Percentiles rank a stretch among this genome's conserved stretches.
phyloP scores from a whole-genome alignment of 345 rosid genomes.

The Populus nigra region DNA sequence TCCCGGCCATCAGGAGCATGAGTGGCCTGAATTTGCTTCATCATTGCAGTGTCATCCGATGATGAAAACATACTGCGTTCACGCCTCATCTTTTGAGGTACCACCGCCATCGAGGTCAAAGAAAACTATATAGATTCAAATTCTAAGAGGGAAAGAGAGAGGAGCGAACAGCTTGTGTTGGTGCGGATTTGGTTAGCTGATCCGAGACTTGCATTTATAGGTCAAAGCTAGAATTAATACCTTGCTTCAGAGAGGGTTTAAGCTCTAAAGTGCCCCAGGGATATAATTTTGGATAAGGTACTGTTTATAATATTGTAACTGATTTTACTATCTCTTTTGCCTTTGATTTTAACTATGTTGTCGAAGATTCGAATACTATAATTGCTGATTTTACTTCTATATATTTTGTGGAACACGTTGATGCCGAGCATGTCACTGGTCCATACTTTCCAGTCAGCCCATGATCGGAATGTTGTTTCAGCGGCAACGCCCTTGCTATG shows the following conservation, averaged over 20 bases:
- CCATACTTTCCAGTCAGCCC: not conserved
- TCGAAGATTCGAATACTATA: not conserved
- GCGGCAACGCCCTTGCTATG: no score
- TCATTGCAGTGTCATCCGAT: constrained; percentile 51
- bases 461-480: not conserved
- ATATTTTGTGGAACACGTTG: not conserved
- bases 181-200: constrained; percentile 9
- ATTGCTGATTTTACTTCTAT: not conserved
- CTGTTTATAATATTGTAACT: not conserved
- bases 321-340: not conserved
- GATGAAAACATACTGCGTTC: constrained; percentile 34
- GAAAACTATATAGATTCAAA: not conserved
- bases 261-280: constrained; percentile 12
- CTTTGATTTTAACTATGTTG: not conserved
- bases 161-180: not conserved
- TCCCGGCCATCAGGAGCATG: constrained; percentile 57
- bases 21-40: constrained; percentile 57
- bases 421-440: not conserved
- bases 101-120: constrained; percentile 11
- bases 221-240: constrained; percentile 23
- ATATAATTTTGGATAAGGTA: constrained; percentile 17
- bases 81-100: constrained; percentile 1
- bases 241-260: constrained; percentile 46
- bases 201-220: constrained; percentile 29
- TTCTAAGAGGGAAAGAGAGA: not conserved